Percentiles rank a stretch among this genome's conserved stretches.
phyloP scores from a whole-genome alignment of 1,284 basidiomycete genomes.

The Chalciporus sp. region DNA sequence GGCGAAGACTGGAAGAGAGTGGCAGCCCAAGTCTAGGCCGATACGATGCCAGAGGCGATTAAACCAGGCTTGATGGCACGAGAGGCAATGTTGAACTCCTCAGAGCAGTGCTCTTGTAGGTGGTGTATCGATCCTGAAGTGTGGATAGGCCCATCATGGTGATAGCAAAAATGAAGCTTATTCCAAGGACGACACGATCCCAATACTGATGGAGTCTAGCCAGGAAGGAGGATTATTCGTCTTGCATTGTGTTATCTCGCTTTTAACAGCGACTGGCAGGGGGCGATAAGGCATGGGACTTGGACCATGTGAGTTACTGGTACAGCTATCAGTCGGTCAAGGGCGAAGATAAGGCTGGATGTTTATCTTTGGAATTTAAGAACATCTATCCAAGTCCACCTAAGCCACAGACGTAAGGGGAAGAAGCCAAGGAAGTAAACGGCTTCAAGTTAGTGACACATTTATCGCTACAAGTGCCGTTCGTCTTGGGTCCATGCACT shows the following conservation, averaged over 20 bases:
- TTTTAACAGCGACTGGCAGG: background rate
- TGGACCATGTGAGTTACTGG: background rate
- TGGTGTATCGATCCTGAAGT: slow-evolving; percentile 26
- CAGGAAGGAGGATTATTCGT: background rate
- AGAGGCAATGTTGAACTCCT: slow-evolving; percentile 50
- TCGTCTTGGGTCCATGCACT: too few species aligned
- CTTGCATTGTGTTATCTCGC: background rate
- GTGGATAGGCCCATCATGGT: slow-evolving; percentile 29
- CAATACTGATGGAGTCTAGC: background rate
- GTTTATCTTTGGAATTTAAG: too few species aligned
- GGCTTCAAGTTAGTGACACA: too few species aligned
- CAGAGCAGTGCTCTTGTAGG: slow-evolving; percentile 28
- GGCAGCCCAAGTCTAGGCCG: slow-evolving; percentile 39
- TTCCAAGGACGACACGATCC: slow-evolving; percentile 31
- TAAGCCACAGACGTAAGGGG: too few species aligned
- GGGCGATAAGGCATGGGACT: slow-evolving; percentile 9
- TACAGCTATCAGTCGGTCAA: background rate
- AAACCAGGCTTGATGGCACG: slow-evolving; percentile 52
- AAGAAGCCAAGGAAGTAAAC: too few species aligned
- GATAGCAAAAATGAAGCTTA: slow-evolving; percentile 30
- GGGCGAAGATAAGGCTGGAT: background rate
- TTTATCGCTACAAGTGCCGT: too few species aligned
- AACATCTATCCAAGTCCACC: too few species aligned
- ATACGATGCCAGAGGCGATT: slow-evolving; percentile 56
- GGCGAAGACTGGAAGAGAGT: slow-evolving; percentile 37